Evolutionary conservation across 2,329 filamentous ascomycete species (phyloP), one percentile per base, ranked within the genome.

Genomic region (Pleoardoris graminearum): DNA sequence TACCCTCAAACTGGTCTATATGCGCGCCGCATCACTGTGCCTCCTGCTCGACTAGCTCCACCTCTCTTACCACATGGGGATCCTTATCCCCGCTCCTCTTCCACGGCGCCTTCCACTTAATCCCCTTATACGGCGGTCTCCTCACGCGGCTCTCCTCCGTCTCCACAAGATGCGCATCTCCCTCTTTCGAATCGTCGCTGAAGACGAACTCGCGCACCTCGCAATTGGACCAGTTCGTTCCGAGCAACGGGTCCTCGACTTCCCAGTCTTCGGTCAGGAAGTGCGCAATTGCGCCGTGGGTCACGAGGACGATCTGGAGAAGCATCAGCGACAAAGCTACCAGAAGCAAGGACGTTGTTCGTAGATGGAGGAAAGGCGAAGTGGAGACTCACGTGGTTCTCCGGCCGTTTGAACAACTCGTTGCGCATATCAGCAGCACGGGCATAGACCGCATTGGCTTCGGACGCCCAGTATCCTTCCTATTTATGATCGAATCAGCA

Each of bases 221-320:
- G 52, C 71, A 72, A 44, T 73, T 72, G 10, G 60, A 49, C 52
- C 67, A 73, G 21, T 68, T 65, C 11, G 63, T 70, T 27, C 62
- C 57, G 1, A 54, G 61, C 65, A 70, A 66, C 1, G 67, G 63
- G 41, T 70, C 62, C 11, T 53, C 59, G 11, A 66, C 66, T 35
- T 67, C 58, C 84, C 86, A 95, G 65, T 96, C 91, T 60, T 91
- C 84, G 0, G 90, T 94, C 57, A 96, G 76, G 65, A 90, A 95
- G 71, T 96, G 91, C 63, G 96, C 70, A 62, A 92, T 89, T 1
- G 88, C 89, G 1, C 91, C 91, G 65, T 96, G 91, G 3, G 90
- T 88, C 7, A 95, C 90, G 1, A 91, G 80, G 0, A 87, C 84
- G 23, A 96, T n/a, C n/a, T n/a, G n/a, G n/a, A n/a, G n/a, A n/a